These are phyloP conservation scores for Leccinellum luteum DNA, from an alignment of 768 basidiomycete species.

Conservation along the genomic window DNA sequence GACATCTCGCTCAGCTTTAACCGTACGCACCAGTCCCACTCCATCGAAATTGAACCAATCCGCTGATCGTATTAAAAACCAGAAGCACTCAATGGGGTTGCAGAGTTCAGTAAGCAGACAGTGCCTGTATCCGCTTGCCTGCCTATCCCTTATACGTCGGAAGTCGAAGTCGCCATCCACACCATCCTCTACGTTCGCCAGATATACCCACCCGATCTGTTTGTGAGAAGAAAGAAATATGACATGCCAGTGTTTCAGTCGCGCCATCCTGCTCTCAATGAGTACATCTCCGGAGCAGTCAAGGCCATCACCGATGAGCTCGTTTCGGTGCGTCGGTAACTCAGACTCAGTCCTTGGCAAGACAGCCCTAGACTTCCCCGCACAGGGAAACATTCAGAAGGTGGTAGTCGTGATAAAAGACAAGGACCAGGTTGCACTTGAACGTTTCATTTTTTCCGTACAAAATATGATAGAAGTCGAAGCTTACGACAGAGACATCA, in stretches of 20 bases:
- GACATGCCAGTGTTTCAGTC: conserved; percentile 90
- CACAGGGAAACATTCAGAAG: conserved; percentile 74
- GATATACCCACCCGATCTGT: conserved; percentile 87
- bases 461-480: conserved; percentile 77
- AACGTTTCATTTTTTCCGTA: conserved; percentile 88
- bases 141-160: conserved; percentile 4
- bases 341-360: background rate
- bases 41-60: background rate
- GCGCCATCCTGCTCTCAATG: conserved; percentile 83
- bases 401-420: conserved; percentile 85
- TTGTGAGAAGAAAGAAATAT: conserved; percentile 85
- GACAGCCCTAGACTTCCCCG: background rate
- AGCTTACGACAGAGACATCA: conserved; percentile 63
- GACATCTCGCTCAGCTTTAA: conserved; percentile 37
- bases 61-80: conserved; percentile 11
- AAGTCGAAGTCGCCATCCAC: conserved; percentile 94
- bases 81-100: conserved; percentile 65
- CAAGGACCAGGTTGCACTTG: conserved; percentile 75
- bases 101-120: conserved; percentile 63
- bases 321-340: conserved; percentile 43
- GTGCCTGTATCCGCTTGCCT: background rate
- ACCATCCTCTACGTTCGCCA: conserved; percentile 88
- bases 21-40: conserved; percentile 28
- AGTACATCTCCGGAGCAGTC: conserved; percentile 86
- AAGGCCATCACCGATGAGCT: conserved; percentile 82